phyloP scores from a whole-genome alignment of 441 rosid species.

The Cnidoscolus chayamansa region DNA sequence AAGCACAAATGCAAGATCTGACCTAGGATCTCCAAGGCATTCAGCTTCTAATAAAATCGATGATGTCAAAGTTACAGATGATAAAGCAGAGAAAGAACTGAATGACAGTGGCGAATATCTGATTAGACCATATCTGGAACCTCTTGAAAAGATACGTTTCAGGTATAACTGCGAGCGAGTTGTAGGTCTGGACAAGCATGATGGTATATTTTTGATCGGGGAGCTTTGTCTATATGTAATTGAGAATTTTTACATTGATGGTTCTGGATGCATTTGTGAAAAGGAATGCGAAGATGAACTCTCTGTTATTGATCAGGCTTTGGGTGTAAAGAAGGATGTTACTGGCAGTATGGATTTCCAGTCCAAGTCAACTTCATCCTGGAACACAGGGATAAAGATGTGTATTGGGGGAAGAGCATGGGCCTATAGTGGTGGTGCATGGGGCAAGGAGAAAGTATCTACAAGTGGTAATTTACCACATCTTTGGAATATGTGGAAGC shows the following conservation, averaged over 20 bases:
- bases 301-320: slow-evolving; percentile 99
- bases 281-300: slow-evolving; percentile 97
- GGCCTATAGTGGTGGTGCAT: slow-evolving; percentile 99
- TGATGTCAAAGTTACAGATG: slow-evolving; percentile 59
- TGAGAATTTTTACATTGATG: slow-evolving; percentile 91
- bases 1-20: slow-evolving; percentile 71
- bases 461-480: slow-evolving; percentile 86
- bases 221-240: slow-evolving; percentile 89
- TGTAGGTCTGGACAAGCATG: slow-evolving; percentile 98
- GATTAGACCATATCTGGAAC: slow-evolving; percentile 98
- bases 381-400: slow-evolving; percentile 57
- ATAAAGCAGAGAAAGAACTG: slow-evolving; percentile 83
- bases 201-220: slow-evolving; percentile 97
- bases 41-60: slow-evolving; percentile 67
- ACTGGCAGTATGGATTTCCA: slow-evolving; percentile 75
- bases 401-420: slow-evolving; percentile 96
- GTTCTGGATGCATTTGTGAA: slow-evolving; percentile 88
- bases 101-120: slow-evolving; percentile 96
- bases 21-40: slow-evolving; percentile 78
- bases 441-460: slow-evolving; percentile 98
- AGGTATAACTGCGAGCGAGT: slow-evolving; percentile 97
- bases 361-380: slow-evolving; percentile 84
- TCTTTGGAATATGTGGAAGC: slow-evolving; percentile 99
- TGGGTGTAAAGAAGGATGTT: slow-evolving; percentile 95
- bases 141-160: slow-evolving; percentile 85